Conservation (phyloP, 2,329 filamentous ascomycete species). For the Paecilomyces niveus region DNA sequence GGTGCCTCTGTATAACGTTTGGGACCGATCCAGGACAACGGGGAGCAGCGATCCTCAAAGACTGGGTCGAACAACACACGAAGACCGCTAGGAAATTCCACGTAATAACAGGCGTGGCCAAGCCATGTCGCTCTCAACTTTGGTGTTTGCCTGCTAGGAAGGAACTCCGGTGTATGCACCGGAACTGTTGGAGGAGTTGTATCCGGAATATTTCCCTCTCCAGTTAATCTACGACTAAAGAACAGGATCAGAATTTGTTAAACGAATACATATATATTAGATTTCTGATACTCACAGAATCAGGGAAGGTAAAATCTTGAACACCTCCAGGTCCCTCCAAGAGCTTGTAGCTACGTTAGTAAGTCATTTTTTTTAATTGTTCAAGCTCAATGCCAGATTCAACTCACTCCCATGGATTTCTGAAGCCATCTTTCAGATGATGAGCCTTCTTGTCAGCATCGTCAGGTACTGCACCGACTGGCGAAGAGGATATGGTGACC, state of each 20-base stretch:
- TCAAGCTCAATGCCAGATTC: background rate
- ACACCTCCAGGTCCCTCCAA: background rate
- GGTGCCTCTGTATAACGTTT: slow-evolving; percentile 72
- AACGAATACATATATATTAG: background rate
- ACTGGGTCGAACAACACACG: slow-evolving; percentile 91
- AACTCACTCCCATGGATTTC: slow-evolving; percentile 39
- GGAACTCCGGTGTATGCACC: slow-evolving; percentile 61
- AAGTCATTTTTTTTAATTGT: background rate
- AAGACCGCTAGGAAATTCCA: slow-evolving; percentile 80
- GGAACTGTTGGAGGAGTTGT: slow-evolving; percentile 59
- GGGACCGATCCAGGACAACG: slow-evolving; percentile 62
- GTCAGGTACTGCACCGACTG: slow-evolving; percentile 26
- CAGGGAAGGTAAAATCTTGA: slow-evolving; percentile 3
- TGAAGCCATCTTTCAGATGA: slow-evolving; percentile 31
- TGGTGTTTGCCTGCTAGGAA: slow-evolving; percentile 50
- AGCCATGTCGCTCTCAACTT: slow-evolving; percentile 85
- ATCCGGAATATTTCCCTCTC: slow-evolving; percentile 50
- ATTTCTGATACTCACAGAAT: slow-evolving; percentile 3
- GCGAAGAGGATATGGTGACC: slow-evolving; percentile 31
- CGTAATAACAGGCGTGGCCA: slow-evolving; percentile 87
- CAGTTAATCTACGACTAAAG: slow-evolving; percentile 38
- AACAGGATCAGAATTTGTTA: background rate
- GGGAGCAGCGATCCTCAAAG: slow-evolving; percentile 80
- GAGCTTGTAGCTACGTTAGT: background rate
- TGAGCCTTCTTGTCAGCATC: slow-evolving; percentile 34